Percentiles rank a stretch among this genome's conserved stretches.
These are phyloP conservation scores for Tulasnella sp. DNA, from an alignment of 768 basidiomycete species.

Conservation along the genomic window DNA sequence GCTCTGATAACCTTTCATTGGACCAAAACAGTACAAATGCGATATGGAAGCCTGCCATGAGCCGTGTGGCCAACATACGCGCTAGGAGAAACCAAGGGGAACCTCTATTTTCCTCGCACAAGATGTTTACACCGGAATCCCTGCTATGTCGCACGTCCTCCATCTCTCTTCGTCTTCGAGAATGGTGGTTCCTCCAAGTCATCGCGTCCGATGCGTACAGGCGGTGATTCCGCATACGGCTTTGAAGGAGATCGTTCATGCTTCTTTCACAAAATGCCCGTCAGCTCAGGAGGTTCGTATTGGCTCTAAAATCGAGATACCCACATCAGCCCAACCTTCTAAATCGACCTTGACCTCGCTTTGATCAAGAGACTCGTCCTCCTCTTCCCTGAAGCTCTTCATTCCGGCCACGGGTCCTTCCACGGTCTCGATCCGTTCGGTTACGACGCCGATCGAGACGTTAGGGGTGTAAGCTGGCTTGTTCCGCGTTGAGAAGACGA, in stretches of 20 bases:
- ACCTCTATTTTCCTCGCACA: no score
- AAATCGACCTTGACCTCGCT: neutral
- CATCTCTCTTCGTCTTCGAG: neutral
- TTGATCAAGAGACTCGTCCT: neutral
- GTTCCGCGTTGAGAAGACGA: neutral
- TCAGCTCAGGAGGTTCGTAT: neutral
- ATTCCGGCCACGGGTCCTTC: neutral
- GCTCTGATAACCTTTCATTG: no score
- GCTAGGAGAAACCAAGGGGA: neutral
- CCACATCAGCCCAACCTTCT: neutral
- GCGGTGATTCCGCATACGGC: neutral
- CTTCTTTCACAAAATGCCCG: neutral
- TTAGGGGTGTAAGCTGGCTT: neutral
- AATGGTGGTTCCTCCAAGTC: neutral
- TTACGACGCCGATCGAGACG: neutral
- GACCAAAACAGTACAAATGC: no score
- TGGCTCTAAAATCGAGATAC: neutral
- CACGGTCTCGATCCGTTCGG: neutral
- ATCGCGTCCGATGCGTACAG: neutral
- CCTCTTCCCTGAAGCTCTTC: neutral
- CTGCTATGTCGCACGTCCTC: neutral
- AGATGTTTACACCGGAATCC: no score
- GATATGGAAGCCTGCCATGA: no score
- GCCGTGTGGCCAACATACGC: no score
- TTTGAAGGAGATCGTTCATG: neutral